These are phyloP conservation scores for Euphorbia neoarborescens DNA, from an alignment of 441 rosid species.

Conservation along the genomic window DNA sequence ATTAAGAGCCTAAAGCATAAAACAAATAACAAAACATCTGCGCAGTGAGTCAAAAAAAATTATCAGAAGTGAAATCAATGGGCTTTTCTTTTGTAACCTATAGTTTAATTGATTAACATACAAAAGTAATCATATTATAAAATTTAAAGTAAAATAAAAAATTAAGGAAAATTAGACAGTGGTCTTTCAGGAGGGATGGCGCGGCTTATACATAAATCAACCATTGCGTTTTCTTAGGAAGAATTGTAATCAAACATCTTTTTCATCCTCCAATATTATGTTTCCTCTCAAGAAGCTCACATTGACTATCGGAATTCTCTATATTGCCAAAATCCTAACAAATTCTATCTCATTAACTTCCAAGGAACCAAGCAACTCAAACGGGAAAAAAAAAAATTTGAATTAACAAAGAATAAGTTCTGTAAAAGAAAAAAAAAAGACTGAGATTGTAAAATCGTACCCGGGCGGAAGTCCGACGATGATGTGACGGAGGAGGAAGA, in stretches of 20 bases:
- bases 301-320: neutral
- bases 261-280: neutral
- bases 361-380: constrained; percentile 20
- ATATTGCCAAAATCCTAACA: neutral
- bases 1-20: neutral
- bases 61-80: neutral
- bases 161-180: neutral
- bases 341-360: neutral
- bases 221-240: neutral
- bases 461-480: constrained; percentile 26
- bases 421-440: neutral
- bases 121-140: too few relatives aligned
- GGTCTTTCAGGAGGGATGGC: neutral
- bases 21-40: neutral
- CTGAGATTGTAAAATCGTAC: constrained; percentile 13
- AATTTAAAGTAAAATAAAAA: neutral
- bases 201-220: neutral
- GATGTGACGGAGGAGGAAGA: constrained; percentile 30
- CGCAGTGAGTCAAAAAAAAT: neutral
- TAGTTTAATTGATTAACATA: too few relatives aligned
- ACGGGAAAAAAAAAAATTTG: neutral
- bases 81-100: neutral
- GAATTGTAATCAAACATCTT: neutral
- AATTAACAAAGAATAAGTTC: neutral
- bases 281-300: neutral